A percentile compares a stretch with the other conserved stretches of the same genome.
Evolutionary conservation across 768 basidiomycete species (phyloP).

Genomic region (Xerocomellus dryophilus): DNA sequence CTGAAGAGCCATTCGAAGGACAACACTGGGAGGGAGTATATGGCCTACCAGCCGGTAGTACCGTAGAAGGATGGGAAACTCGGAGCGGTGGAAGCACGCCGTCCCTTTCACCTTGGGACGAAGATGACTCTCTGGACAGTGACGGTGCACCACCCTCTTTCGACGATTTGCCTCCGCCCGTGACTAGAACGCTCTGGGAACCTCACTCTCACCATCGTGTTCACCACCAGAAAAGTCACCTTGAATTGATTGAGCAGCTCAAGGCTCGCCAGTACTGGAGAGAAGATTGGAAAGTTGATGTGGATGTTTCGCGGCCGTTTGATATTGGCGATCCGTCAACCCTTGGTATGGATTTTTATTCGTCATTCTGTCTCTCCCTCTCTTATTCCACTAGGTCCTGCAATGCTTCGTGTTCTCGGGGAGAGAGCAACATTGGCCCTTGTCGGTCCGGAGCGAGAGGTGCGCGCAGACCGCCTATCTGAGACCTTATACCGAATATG

Average conservation of each 20-base stretch:
- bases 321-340: conserved; percentile 71
- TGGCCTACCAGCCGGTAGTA: conserved; percentile 48
- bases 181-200: not conserved
- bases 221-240: conserved; percentile 26
- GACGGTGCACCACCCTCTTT: conserved; percentile 13
- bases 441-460: conserved; percentile 44
- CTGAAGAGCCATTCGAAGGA: conserved; percentile 81
- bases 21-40: conserved; percentile 83
- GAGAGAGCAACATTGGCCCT: conserved; percentile 38
- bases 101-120: conserved; percentile 65
- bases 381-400: conserved; percentile 39
- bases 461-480: conserved; percentile 13
- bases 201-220: not conserved
- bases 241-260: conserved; percentile 61
- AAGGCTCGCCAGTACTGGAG: conserved; percentile 72
- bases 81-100: conserved; percentile 58
- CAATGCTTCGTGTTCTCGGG: conserved; percentile 38
- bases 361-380: not conserved
- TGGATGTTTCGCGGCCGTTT: conserved; percentile 44
- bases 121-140: conserved; percentile 38
- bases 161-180: conserved; percentile 13
- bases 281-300: conserved; percentile 56
- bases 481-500: not conserved
- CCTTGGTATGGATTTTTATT: conserved; percentile 47
- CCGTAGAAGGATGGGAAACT: conserved; percentile 41